These are phyloP conservation scores for Globisporangium splendens DNA, from an alignment of 352 stramenopile species.

Conservation along the genomic window DNA sequence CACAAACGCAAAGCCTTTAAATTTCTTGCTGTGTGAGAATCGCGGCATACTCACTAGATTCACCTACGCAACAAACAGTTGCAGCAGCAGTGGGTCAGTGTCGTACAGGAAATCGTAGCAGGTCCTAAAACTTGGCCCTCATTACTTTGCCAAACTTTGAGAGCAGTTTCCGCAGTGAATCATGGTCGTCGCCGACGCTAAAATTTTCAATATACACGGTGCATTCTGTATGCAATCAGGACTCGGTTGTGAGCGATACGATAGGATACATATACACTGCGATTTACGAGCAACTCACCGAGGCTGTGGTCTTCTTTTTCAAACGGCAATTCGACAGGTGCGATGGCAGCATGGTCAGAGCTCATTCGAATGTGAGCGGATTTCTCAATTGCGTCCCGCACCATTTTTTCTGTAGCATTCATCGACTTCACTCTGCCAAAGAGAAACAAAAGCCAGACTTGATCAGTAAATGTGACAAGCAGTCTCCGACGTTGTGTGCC, in stretches of 20 bases:
- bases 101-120: no score
- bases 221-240: slow-evolving; percentile 23
- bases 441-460: neutral
- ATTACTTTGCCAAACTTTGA: slow-evolving; percentile 56
- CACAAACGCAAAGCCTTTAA: slow-evolving; percentile 84
- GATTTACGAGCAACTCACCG: neutral
- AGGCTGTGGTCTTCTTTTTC: slow-evolving; percentile 24
- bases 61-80: slow-evolving; percentile 20
- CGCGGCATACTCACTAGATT: slow-evolving; percentile 74
- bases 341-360: slow-evolving; percentile 33
- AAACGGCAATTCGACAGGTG: slow-evolving; percentile 31
- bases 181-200: slow-evolving; percentile 49
- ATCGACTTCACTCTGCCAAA: slow-evolving; percentile 39
- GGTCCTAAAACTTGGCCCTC: no score
- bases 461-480: no score
- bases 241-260: no score
- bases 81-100: neutral
- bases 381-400: slow-evolving; percentile 56
- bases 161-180: slow-evolving; percentile 57
- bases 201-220: slow-evolving; percentile 83
- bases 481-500: no score
- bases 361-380: slow-evolving; percentile 48
- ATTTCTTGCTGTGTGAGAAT: slow-evolving; percentile 58
- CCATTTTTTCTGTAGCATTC: slow-evolving; percentile 50
- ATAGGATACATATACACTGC: neutral